A percentile compares a stretch with the other conserved stretches of the same genome.
Conservation (phyloP, 1,139 yeast genomes). For the Zygosaccharomyces pseudobailii region DNA sequence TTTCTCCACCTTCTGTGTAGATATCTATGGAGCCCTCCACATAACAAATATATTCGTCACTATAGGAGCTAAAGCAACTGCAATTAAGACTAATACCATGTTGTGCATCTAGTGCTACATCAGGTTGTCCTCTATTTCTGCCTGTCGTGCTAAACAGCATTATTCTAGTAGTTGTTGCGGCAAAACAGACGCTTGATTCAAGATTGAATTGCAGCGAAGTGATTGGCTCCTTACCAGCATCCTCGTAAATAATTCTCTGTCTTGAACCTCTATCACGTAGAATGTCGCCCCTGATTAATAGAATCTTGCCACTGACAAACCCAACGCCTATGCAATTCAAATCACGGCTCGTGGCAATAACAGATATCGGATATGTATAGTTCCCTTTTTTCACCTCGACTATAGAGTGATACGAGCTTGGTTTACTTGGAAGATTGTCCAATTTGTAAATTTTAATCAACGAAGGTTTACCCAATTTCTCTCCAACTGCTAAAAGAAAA, state of each 20-base stretch:
- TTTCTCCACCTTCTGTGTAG: constrained; percentile 45
- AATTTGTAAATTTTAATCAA: constrained; percentile 71
- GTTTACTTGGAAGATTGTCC: constrained; percentile 41
- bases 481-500: constrained; percentile 66
- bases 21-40: constrained; percentile 34
- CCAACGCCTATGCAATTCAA: constrained; percentile 73
- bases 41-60: constrained; percentile 32
- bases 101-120: constrained; percentile 53
- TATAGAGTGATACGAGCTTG: constrained; percentile 40
- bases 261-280: constrained; percentile 85
- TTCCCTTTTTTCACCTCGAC: constrained; percentile 46
- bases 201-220: constrained; percentile 52
- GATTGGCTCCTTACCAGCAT: constrained; percentile 60
- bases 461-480: constrained; percentile 64
- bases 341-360: constrained; percentile 53
- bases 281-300: constrained; percentile 82
- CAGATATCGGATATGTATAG: constrained; percentile 70
- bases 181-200: constrained; percentile 23
- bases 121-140: constrained; percentile 65
- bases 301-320: constrained; percentile 79
- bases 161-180: constrained; percentile 52
- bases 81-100: constrained; percentile 74
- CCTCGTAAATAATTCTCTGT: constrained; percentile 71
- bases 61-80: constrained; percentile 37
- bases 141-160: constrained; percentile 76